Evolutionary conservation across 306 rosid genomes (phyloP).

Genomic region (Purshia tridentata): DNA sequence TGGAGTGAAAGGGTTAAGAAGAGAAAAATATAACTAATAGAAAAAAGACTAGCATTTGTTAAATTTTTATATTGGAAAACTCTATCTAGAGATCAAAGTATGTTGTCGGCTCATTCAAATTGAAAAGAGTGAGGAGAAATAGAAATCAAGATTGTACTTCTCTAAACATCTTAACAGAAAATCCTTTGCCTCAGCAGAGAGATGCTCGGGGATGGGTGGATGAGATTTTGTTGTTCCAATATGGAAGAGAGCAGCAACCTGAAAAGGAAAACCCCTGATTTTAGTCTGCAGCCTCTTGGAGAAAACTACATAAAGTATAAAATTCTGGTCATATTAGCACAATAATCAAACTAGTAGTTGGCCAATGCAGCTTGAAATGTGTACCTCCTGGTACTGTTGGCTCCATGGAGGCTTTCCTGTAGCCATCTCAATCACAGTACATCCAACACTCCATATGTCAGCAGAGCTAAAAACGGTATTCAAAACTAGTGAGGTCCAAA

Average conservation of each 20-base stretch:
- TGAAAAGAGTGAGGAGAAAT: not conserved
- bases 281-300: slow-evolving; percentile 22
- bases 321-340: not conserved
- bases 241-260: slow-evolving; percentile 90
- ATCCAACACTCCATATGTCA: slow-evolving; percentile 98
- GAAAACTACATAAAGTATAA: slow-evolving; percentile 6
- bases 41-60: not conserved
- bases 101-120: slow-evolving; percentile 9
- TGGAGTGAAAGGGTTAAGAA: slow-evolving; percentile 4
- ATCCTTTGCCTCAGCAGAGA: slow-evolving; percentile 80
- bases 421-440: slow-evolving; percentile 96
- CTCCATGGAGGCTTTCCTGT: slow-evolving; percentile 99
- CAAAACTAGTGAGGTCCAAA: slow-evolving; percentile 24
- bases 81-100: not conserved
- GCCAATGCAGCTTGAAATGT: slow-evolving; percentile 21
- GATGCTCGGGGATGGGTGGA: slow-evolving; percentile 94
- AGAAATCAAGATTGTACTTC: slow-evolving; percentile 46
- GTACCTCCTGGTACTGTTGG: slow-evolving; percentile 92
- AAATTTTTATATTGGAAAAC: not conserved
- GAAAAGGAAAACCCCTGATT: slow-evolving; percentile 32
- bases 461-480: slow-evolving; percentile 64
- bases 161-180: slow-evolving; percentile 84
- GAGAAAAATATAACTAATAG: not conserved
- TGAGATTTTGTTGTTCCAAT: slow-evolving; percentile 90
- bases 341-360: slow-evolving; percentile 15